phyloP scores from a whole-genome alignment of 495 filamentous ascomycete genomes.

The Neurospora sp. region DNA sequence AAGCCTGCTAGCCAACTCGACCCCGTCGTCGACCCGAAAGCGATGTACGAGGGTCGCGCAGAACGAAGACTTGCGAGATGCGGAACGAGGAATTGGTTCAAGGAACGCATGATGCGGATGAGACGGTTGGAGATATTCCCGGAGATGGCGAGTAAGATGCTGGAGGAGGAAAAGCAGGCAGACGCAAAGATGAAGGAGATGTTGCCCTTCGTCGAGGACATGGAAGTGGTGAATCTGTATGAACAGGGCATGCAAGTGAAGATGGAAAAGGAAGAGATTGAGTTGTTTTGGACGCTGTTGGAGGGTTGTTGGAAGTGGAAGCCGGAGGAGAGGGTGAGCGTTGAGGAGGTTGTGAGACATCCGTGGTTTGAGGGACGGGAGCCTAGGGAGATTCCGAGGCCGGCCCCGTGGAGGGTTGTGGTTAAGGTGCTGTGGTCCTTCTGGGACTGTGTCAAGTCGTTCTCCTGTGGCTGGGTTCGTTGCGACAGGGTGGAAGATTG shows the following conservation, averaged over 20 bases:
- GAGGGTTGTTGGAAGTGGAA: conserved; percentile 10
- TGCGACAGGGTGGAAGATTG: neutral
- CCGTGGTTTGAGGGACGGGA: conserved; percentile 6
- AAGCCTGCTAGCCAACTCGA: neutral
- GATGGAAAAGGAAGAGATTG: conserved; percentile 9
- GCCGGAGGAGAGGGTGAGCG: conserved; percentile 9
- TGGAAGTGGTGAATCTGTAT: neutral
- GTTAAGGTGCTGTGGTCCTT: neutral
- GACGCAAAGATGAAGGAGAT: neutral
- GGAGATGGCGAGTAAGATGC: neutral
- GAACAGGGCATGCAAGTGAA: neutral
- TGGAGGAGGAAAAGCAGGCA: neutral
- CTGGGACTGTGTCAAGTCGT: neutral
- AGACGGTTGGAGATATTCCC: neutral
- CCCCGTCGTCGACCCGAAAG: neutral
- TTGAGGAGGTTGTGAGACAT: conserved; percentile 6
- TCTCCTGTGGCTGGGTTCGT: neutral
- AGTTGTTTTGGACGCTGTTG: conserved; percentile 13
- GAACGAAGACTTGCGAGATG: neutral
- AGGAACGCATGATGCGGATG: neutral
- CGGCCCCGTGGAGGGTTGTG: neutral
- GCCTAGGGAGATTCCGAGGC: neutral
- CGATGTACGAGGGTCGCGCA: neutral
- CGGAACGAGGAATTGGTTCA: neutral
- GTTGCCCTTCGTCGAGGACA: neutral